Conservation (phyloP, 192 early-diverging fungal genomes). For the Linnemannia schmuckeri region DNA sequence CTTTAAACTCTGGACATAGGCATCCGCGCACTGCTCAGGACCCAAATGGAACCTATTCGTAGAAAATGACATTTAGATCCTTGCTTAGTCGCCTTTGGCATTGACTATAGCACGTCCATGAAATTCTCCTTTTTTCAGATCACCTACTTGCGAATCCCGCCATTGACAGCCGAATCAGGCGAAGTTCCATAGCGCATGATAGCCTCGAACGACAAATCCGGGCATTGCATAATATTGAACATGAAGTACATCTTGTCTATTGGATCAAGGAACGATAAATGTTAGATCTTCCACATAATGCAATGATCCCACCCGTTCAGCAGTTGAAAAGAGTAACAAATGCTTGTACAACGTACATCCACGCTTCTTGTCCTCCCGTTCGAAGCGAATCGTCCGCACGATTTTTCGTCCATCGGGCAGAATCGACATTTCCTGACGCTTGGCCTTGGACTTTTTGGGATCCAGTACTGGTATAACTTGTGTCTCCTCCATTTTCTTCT, state of each 20-base stretch:
- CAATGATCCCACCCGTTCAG: not conserved
- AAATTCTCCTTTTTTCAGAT: not conserved
- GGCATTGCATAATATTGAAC: slow-evolving; percentile 68
- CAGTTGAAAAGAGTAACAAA: not conserved
- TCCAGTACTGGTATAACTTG: slow-evolving; percentile 65
- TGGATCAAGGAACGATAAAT: not conserved
- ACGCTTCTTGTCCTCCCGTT: slow-evolving; percentile 62
- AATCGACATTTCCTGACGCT: slow-evolving; percentile 56
- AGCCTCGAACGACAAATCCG: slow-evolving; percentile 69
- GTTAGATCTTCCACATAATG: too few relatives aligned
- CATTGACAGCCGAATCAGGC: slow-evolving; percentile 74
- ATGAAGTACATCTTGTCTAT: slow-evolving; percentile 71
- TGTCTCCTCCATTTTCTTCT: slow-evolving; percentile 66
- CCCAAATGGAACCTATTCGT: slow-evolving; percentile 40
- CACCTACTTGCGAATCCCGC: slow-evolving; percentile 71
- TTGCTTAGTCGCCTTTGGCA: not conserved
- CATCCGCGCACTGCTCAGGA: slow-evolving; percentile 54
- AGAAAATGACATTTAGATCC: not conserved
- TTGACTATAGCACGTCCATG: not conserved
- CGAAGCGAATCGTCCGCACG: slow-evolving; percentile 80
- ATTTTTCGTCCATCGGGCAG: slow-evolving; percentile 72
- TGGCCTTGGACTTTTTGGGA: slow-evolving; percentile 61
- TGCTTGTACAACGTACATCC: slow-evolving; percentile 24
- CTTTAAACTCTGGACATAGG: slow-evolving; percentile 51
- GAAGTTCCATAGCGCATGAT: slow-evolving; percentile 78